Evolutionary conservation across 768 basidiomycete genomes (phyloP).

Genomic region (Rhizopogon vesiculosus): DNA sequence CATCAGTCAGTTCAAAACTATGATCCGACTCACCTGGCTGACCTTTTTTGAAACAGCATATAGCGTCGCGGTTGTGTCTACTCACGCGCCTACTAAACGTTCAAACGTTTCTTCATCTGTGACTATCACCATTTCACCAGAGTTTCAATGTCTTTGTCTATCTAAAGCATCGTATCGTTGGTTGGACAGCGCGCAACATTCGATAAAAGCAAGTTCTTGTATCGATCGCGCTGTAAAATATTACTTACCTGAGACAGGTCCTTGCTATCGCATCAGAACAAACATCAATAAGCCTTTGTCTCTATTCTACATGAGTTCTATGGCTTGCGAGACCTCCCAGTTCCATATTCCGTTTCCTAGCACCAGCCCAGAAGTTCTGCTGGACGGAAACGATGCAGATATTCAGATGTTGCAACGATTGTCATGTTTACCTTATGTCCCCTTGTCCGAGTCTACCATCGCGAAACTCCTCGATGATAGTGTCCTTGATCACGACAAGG

Average conservation of each 20-base stretch:
- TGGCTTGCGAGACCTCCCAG: constrained; percentile 19
- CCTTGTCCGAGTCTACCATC: constrained; percentile 12
- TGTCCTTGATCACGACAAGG: not conserved
- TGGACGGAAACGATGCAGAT: constrained; percentile 51
- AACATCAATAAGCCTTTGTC: not conserved
- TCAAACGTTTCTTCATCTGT: too few relatives aligned
- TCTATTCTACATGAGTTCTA: constrained; percentile 13
- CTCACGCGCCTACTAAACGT: too few relatives aligned
- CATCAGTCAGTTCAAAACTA: too few relatives aligned
- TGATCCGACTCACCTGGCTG: not conserved
- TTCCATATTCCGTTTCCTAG: constrained; percentile 23
- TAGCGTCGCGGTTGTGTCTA: not conserved
- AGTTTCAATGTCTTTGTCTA: not conserved
- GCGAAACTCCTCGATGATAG: constrained; percentile 3
- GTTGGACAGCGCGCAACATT: not conserved
- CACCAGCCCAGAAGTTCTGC: constrained; percentile 19
- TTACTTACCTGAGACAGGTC: not conserved
- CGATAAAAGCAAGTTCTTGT: not conserved
- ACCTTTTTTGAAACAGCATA: not conserved
- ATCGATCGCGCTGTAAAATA: too few relatives aligned
- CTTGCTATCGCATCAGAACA: not conserved
- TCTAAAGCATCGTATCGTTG: not conserved
- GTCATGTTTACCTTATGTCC: constrained; percentile 8
- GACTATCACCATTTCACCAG: too few relatives aligned
- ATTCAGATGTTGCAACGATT: constrained; percentile 58